Conservation (phyloP, 371 early-diverging fungal genomes). For the Mucor circinelloides region DNA sequence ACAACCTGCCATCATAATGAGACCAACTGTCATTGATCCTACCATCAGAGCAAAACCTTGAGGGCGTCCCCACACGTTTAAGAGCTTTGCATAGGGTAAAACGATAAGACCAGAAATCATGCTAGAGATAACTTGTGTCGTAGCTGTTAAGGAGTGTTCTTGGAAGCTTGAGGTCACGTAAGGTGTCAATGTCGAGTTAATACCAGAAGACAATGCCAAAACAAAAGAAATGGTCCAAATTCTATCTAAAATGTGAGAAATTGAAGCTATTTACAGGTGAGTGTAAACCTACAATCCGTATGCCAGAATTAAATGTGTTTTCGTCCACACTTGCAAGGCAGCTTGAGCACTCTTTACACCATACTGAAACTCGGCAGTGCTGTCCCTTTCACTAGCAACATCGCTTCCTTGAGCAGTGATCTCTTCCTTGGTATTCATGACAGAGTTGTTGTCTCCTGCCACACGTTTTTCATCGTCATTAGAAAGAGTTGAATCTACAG, state of each 20-base stretch:
- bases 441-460: not conserved
- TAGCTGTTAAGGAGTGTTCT: constrained; percentile 20
- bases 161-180: constrained; percentile 18
- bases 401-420: not conserved
- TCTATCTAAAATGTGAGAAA: not conserved
- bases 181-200: constrained; percentile 13
- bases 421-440: not conserved
- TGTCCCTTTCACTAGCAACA: not conserved
- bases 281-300: constrained; percentile 14
- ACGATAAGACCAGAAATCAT: constrained; percentile 21
- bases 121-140: constrained; percentile 18
- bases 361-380: not conserved
- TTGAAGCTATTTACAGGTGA: too few species aligned
- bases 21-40: constrained; percentile 17
- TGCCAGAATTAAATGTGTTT: constrained; percentile 13
- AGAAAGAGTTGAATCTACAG: not conserved
- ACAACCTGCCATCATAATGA: constrained; percentile 27
- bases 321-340: constrained; percentile 14
- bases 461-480: not conserved
- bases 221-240: constrained; percentile 21
- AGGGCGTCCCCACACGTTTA: constrained; percentile 21
- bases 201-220: constrained; percentile 18
- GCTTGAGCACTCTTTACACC: constrained; percentile 14
- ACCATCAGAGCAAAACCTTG: constrained; percentile 21
- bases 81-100: constrained; percentile 19